A percentile compares a stretch with the other conserved stretches of the same genome.
Evolutionary conservation across 192 early-diverging fungal genomes (phyloP).

Genomic region (Tieghemiomyces parasiticus): DNA sequence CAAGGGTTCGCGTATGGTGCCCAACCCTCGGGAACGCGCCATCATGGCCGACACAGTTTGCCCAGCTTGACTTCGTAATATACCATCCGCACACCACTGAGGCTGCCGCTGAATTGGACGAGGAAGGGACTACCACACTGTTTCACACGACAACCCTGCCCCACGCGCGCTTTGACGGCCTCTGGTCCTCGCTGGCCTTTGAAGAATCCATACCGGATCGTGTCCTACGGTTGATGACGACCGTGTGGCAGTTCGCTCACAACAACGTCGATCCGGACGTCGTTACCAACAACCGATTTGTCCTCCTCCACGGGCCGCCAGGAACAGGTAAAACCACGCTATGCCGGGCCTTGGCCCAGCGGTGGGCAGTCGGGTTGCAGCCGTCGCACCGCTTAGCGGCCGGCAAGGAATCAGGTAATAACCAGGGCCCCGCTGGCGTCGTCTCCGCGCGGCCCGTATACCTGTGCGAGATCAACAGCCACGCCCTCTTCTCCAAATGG

Average conservation of each 20-base stretch:
- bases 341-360: slow-evolving; percentile 47
- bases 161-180: neutral
- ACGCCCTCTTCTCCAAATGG: slow-evolving; percentile 61
- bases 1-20: no score
- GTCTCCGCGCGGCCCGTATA: slow-evolving; percentile 15
- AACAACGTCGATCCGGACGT: slow-evolving; percentile 8
- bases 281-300: slow-evolving; percentile 20
- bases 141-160: neutral
- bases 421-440: neutral
- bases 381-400: neutral
- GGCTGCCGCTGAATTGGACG: slow-evolving; percentile 9
- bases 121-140: neutral
- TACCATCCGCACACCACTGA: no score
- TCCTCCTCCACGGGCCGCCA: slow-evolving; percentile 51
- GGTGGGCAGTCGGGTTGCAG: slow-evolving; percentile 36
- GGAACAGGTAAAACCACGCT: slow-evolving; percentile 56
- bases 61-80: no score
- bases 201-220: slow-evolving; percentile 24
- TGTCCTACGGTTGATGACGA: neutral
- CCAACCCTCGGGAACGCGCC: no score
- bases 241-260: neutral
- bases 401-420: neutral
- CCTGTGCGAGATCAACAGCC: slow-evolving; percentile 57
- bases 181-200: slow-evolving; percentile 17
- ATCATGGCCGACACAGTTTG: no score